Evolutionary conservation across 116 monocot genomes (phyloP).

Genomic region (Cymodocea nodosa): DNA sequence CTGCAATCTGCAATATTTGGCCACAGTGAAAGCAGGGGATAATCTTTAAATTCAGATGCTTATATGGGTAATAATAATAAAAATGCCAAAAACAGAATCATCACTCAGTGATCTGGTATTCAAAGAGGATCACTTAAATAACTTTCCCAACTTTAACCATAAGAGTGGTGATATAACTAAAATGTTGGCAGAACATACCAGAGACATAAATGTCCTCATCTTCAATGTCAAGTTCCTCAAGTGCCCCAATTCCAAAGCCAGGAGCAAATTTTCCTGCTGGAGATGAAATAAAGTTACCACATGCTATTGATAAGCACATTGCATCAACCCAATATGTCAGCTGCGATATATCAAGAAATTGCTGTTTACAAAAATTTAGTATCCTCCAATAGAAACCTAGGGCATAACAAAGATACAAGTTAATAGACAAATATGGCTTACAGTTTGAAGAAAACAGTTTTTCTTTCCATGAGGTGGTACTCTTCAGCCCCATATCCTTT

Average conservation of each 20-base stretch:
- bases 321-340: too few relatives aligned
- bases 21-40: too few relatives aligned
- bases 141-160: background rate
- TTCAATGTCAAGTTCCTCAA: slow-evolving; percentile 93
- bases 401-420: background rate
- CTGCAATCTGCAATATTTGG: too few relatives aligned
- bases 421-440: slow-evolving; percentile 21
- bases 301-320: too few relatives aligned
- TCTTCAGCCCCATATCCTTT: slow-evolving; percentile 17
- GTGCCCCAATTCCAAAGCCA: slow-evolving; percentile 97
- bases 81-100: too few relatives aligned
- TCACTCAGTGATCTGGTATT: background rate
- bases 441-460: slow-evolving; percentile 52
- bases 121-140: background rate
- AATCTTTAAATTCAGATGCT: too few relatives aligned
- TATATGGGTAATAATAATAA: too few relatives aligned
- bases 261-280: slow-evolving; percentile 95
- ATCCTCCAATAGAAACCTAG: too few relatives aligned
- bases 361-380: background rate
- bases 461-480: slow-evolving; percentile 13
- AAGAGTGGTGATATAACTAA: background rate
- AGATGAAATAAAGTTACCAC: slow-evolving; percentile 8
- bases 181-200: slow-evolving; percentile 21
- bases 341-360: slow-evolving; percentile 1
- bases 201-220: slow-evolving; percentile 94